Evolutionary conservation across 305 asterid species (phyloP), one percentile per base, ranked within the genome.

Genomic region (Fraxinus platypoda): DNA sequence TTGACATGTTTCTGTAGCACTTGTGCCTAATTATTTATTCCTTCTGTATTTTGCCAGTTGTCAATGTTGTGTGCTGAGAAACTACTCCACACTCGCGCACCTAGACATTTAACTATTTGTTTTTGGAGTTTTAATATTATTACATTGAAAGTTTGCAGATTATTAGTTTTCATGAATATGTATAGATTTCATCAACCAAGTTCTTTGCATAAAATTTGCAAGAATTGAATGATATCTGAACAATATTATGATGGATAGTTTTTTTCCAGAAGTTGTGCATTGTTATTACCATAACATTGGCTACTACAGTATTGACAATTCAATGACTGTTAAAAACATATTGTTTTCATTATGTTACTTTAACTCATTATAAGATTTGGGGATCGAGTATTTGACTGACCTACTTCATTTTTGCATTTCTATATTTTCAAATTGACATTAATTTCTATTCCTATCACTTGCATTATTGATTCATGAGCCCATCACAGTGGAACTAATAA

Each of bases 111-210:
- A 74, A 74, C 68, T 3, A 74, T 64, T 30, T 52, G 34, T 59
- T 74, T 75, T 1, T 33, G 72, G 37, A 52, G 64, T 52, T 72
- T 3, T 73, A 9, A 54, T 30, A 33, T 38, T 7, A 21, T 13
- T 38, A 74, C 9, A 8, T 15, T 62, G 64, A 62, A 49, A 59
- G 25, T 33, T 35, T 31, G 62, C 25, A 8, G 26, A 9, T 81
- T 17, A 37, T 41, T 11, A 62, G 73, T 38, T 15, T 43, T 15
- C 38, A 11, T 78, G 11, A 35, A 46, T 6, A 5, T 7, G 43
- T 71, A n/a, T 79, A 34, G n/a, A 41, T 83, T 75, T 80, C 85
- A 72, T 37, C 80, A 75, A 21, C 41, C 43, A 28, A 19, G 35
- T 66, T 66, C 74, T 26, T 66, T 66, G 74, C 74, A 25, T 26